phyloP scores from a whole-genome alignment of 2,329 filamentous ascomycete species.

The Septoria petroselini region DNA sequence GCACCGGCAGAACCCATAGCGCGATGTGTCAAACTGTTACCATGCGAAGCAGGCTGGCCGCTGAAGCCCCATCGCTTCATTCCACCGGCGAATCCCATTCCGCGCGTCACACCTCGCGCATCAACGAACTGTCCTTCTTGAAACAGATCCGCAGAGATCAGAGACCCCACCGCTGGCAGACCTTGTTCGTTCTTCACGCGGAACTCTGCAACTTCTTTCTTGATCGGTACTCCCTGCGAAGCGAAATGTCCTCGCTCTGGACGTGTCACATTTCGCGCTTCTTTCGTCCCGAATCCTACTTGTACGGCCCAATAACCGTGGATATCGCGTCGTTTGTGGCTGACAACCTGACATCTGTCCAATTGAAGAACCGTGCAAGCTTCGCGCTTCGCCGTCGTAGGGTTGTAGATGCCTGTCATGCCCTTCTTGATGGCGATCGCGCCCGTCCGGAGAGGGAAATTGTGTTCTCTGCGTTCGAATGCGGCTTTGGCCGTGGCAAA shows the following conservation, averaged over 20 bases:
- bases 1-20: slow-evolving; percentile 87
- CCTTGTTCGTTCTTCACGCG: slow-evolving; percentile 71
- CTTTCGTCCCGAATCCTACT: slow-evolving; percentile 73
- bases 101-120: slow-evolving; percentile 71
- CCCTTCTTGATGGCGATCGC: slow-evolving; percentile 87
- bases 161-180: slow-evolving; percentile 70
- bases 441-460: slow-evolving; percentile 68
- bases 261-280: slow-evolving; percentile 71
- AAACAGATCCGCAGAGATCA: slow-evolving; percentile 86
- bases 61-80: slow-evolving; percentile 95
- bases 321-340: slow-evolving; percentile 73
- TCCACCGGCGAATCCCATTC: slow-evolving; percentile 91
- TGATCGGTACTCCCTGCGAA: slow-evolving; percentile 74
- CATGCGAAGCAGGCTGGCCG: slow-evolving; percentile 88
- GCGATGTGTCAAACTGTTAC: slow-evolving; percentile 91
- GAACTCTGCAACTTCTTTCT: slow-evolving; percentile 82
- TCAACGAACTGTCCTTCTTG: slow-evolving; percentile 87
- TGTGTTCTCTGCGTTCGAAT: slow-evolving; percentile 56
- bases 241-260: slow-evolving; percentile 87
- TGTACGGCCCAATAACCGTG: slow-evolving; percentile 96
- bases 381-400: slow-evolving; percentile 69
- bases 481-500: slow-evolving; percentile 58
- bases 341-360: slow-evolving; percentile 85
- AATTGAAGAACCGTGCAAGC: slow-evolving; percentile 91
- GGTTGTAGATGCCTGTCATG: slow-evolving; percentile 87